Conservation (phyloP, 1,139 yeast species). For the Taphrina communis region DNA sequence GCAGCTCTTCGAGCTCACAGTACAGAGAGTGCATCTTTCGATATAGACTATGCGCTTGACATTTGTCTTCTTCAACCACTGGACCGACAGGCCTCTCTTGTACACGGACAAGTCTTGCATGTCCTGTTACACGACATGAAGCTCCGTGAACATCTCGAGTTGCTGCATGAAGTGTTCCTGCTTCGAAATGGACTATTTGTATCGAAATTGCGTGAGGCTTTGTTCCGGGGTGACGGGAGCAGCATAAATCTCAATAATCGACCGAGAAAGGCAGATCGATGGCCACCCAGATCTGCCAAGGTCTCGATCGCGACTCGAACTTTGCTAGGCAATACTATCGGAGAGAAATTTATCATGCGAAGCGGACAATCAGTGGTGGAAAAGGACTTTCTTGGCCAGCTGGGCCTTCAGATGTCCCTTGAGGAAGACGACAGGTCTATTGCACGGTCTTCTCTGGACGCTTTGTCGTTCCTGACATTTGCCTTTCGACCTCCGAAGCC, state of each 20-base stretch:
- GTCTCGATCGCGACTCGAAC: conserved; percentile 29
- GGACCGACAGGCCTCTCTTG: conserved; percentile 14
- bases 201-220: conserved; percentile 13
- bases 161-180: conserved; percentile 27
- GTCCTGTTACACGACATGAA: conserved; percentile 26
- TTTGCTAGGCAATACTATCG: conserved; percentile 22
- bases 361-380: neutral
- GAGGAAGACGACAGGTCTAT: conserved; percentile 17
- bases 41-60: conserved; percentile 12
- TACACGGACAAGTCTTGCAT: conserved; percentile 13
- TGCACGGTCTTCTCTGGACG: conserved; percentile 27
- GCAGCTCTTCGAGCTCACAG: neutral
- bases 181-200: conserved; percentile 20
- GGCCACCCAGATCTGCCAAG: conserved; percentile 32
- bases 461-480: conserved; percentile 29
- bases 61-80: conserved; percentile 24
- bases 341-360: neutral
- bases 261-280: conserved; percentile 2
- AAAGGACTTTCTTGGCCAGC: conserved; percentile 18
- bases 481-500: conserved; percentile 29
- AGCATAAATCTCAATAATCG: conserved; percentile 3
- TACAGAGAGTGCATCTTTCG: neutral
- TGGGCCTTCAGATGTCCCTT: conserved; percentile 14
- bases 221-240: conserved; percentile 1
- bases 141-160: conserved; percentile 25